These are phyloP conservation scores for Crithidia fasciculata DNA, from an alignment of 208 protist species.

Conservation along the genomic window DNA sequence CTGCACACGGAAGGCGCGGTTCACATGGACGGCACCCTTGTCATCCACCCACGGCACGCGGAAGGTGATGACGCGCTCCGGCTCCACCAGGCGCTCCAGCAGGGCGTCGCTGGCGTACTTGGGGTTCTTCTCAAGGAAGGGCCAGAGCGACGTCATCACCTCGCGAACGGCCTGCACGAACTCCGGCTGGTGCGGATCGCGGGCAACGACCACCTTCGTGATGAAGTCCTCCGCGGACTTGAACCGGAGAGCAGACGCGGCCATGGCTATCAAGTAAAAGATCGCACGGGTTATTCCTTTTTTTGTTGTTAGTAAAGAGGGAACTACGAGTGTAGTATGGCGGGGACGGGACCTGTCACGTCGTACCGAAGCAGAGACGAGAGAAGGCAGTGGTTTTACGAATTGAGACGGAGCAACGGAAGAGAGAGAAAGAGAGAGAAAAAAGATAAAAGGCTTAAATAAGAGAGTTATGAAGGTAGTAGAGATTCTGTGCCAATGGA, in stretches of 20 bases:
- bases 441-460: not conserved
- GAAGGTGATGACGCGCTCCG: conserved; percentile 91
- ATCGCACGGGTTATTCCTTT: not conserved
- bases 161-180: conserved; percentile 91
- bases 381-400: not conserved
- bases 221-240: conserved; percentile 66
- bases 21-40: conserved; percentile 81
- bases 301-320: not conserved
- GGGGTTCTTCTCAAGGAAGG: conserved; percentile 84
- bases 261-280: conserved; percentile 6
- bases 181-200: conserved; percentile 87
- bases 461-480: not conserved
- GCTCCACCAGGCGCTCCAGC: conserved; percentile 89
- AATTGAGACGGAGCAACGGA: not conserved
- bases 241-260: conserved; percentile 26
- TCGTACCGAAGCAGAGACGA: not conserved
- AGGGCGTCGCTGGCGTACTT: conserved; percentile 71
- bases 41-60: conserved; percentile 94
- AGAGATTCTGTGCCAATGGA: not conserved
- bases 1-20: conserved; percentile 93
- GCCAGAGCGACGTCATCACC: conserved; percentile 84
- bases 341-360: not conserved
- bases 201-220: conserved; percentile 41
- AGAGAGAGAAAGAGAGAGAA: conserved; percentile 6
- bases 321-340: not conserved